Conservation (phyloP, 306 rosid genomes). For the Pueraria montana region DNA sequence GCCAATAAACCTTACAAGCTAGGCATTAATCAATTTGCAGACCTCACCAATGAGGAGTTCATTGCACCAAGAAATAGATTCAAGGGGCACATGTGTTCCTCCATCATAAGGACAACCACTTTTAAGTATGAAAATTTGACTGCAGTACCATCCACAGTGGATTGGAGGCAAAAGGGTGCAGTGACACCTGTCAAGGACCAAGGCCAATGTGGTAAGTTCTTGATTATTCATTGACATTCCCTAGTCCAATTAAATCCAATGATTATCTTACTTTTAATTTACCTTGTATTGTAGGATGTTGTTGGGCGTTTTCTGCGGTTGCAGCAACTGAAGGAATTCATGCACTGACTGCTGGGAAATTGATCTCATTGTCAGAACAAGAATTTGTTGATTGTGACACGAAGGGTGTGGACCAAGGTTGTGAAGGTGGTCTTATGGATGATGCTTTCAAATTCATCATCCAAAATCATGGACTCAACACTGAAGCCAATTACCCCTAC, state of each 20-base stretch:
- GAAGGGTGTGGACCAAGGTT: conserved; percentile 53
- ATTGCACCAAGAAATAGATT: conserved; percentile 53
- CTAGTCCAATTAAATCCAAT: neutral
- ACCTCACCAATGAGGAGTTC: conserved; percentile 64
- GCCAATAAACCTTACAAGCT: conserved; percentile 50
- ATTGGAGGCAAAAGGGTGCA: conserved; percentile 35
- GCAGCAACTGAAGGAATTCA: conserved; percentile 60
- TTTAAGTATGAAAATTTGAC: conserved; percentile 54
- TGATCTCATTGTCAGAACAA: conserved; percentile 57
- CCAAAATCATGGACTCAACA: conserved; percentile 51
- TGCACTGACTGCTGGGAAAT: conserved; percentile 29
- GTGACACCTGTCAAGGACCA: conserved; percentile 19
- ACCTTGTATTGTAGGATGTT: conserved; percentile 47
- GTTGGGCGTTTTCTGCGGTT: conserved; percentile 63
- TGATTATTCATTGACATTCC: neutral
- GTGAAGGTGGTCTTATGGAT: conserved; percentile 57
- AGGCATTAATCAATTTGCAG: conserved; percentile 53
- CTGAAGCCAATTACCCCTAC: conserved; percentile 54
- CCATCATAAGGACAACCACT: conserved; percentile 21
- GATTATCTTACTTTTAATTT: neutral
- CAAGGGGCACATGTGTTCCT: conserved; percentile 54
- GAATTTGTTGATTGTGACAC: conserved; percentile 63
- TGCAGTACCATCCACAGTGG: conserved; percentile 37
- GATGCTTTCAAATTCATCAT: conserved; percentile 58
- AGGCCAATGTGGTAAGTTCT: conserved; percentile 55